phyloP scores from a whole-genome alignment of 257 asterid species.

The Ophiorrhiza pumila region DNA sequence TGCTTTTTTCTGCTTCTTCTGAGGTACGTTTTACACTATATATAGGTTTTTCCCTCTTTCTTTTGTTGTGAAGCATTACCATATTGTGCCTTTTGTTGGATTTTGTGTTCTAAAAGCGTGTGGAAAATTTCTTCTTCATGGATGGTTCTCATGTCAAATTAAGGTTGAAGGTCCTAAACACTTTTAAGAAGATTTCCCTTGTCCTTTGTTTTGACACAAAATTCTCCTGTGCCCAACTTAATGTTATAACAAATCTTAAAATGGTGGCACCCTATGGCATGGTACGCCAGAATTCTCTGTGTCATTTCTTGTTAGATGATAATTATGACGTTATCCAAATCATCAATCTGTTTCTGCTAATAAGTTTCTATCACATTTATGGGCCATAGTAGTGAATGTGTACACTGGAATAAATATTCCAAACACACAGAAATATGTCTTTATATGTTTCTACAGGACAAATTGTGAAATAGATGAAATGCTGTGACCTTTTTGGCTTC shows the following conservation, averaged over 20 bases:
- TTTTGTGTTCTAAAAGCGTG: neutral
- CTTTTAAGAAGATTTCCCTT: neutral
- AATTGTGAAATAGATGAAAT: neutral
- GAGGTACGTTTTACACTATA: slow-evolving; percentile 41
- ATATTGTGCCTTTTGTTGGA: neutral
- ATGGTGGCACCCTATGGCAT: neutral
- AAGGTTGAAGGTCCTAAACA: neutral
- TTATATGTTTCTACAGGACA: neutral
- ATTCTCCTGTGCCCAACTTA: neutral
- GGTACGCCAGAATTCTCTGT: neutral
- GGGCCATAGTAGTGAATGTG: neutral
- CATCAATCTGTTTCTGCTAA: neutral
- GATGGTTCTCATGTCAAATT: neutral
- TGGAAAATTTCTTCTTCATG: neutral
- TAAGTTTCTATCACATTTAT: neutral
- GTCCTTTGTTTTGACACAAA: neutral
- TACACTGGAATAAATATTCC: neutral
- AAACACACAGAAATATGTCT: too few species aligned
- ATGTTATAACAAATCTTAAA: neutral
- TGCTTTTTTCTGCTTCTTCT: slow-evolving; percentile 57
- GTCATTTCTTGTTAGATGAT: neutral
- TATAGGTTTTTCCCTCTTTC: neutral
- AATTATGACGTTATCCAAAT: neutral
- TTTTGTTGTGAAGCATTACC: neutral
- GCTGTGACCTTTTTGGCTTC: neutral